Evolutionary conservation across 1,284 basidiomycete genomes (phyloP), one percentile per base, ranked within the genome.

Genomic region (Moesziomyces aphidis): DNA sequence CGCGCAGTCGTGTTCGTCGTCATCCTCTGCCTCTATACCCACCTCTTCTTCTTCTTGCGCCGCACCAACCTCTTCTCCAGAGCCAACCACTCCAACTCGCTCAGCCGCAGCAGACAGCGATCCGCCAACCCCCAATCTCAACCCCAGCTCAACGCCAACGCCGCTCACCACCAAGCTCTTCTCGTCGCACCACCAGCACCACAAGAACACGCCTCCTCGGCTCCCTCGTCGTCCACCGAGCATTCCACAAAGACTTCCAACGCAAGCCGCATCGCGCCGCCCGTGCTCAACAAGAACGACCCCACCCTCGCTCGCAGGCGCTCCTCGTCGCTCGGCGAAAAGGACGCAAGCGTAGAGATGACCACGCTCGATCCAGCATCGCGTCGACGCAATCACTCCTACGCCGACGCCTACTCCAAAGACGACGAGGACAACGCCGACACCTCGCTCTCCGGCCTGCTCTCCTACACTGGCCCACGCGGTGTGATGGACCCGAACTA

Each of bases 1-100:
- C 56, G 74, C 23, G 73, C 60, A 42, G 52, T 75, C 21, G 79
- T 81, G 11, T 73, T 80, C 24, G 36, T 73, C 47, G 63, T 78
- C 64, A 78, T 76, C 36, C 23, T 81, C 22, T 61, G 71, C 52
- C 76, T 81, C 49, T 81, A 81, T 56, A 80, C 79, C 26, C 79
- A 80, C 26, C 77, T 81, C 62, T 81, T 81, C 63, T 79, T 81
- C 72, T 81, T 81, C 68, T 58, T 81, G 2, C 61, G 79, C 22
- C 55, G 79, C 17, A 79, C 77, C 19, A 80, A 77, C 46, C 62
- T 81, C 23, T 80, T 80, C 57, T 72, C 62, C 59, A 72, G 61
- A 24, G 66, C 61, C 6, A 57, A 59, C 51, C 34, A 43, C 22
- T 59, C 62, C 48, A 55, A 61, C 42, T 64, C 59, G 43, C 22